These are phyloP conservation scores for Neurospora sp. DNA, from an alignment of 495 filamentous ascomycete genomes.

Conservation along the genomic window DNA sequence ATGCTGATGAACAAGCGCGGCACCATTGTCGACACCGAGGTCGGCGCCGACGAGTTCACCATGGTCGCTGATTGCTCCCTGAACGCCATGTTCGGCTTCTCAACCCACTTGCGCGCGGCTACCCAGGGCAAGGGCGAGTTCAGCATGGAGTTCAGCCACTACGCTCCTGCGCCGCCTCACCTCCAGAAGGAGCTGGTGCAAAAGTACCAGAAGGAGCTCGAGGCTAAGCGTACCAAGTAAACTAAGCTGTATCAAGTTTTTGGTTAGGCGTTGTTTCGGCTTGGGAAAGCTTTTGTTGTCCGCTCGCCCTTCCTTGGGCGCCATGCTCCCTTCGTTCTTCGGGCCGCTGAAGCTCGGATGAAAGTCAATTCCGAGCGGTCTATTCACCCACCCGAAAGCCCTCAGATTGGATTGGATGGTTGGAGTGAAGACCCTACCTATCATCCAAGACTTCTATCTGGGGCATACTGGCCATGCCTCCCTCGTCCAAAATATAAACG, in stretches of 20 bases:
- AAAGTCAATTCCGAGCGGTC: not conserved
- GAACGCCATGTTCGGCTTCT: slow-evolving; percentile 97
- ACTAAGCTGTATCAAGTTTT: not conserved
- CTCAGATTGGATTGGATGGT: not conserved
- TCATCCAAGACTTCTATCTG: not conserved
- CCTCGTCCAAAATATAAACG: not conserved
- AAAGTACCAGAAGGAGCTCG: slow-evolving; percentile 78
- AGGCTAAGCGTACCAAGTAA: slow-evolving; percentile 50
- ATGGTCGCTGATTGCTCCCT: slow-evolving; percentile 84
- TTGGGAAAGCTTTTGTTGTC: not conserved
- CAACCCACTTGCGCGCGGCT: slow-evolving; percentile 74
- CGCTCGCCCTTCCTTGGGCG: not conserved
- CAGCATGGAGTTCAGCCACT: slow-evolving; percentile 97
- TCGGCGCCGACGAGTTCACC: slow-evolving; percentile 92
- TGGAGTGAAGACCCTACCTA: not conserved
- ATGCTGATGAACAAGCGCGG: slow-evolving; percentile 95
- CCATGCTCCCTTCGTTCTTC: not conserved
- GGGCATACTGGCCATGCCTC: not conserved
- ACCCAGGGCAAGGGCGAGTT: slow-evolving; percentile 99
- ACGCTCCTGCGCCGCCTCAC: slow-evolving; percentile 75
- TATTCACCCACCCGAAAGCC: too few species aligned
- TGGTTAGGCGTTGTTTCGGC: not conserved
- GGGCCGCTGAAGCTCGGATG: not conserved
- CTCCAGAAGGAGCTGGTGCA: slow-evolving; percentile 87
- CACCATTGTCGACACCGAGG: slow-evolving; percentile 91